Evolutionary conservation across 179 eudicot genomes (phyloP).

Genomic region (Beta corolliflora): DNA sequence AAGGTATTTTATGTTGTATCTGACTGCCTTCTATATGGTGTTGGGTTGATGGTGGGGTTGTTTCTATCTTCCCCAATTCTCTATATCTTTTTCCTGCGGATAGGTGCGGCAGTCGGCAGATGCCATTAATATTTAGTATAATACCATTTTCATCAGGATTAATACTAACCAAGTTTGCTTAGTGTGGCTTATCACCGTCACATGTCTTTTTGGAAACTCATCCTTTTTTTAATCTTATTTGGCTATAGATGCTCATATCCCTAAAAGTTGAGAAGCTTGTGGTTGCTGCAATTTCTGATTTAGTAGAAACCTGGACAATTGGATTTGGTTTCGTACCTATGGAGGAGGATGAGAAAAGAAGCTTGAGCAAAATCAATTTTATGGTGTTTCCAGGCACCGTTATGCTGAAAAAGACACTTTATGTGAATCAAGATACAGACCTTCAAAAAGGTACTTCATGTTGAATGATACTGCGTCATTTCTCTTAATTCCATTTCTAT

Average conservation of each 20-base stretch:
- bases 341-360: constrained; percentile 64
- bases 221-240: constrained; percentile 4
- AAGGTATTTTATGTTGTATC: too few species aligned
- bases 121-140: not conserved
- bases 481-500: not conserved
- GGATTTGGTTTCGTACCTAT: constrained; percentile 80
- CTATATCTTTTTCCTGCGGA: not conserved
- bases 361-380: constrained; percentile 62
- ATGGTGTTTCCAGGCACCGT: too few species aligned
- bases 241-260: constrained; percentile 69
- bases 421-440: too few species aligned
- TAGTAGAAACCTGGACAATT: constrained; percentile 85
- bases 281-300: constrained; percentile 72
- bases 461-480: constrained; percentile 36
- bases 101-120: not conserved
- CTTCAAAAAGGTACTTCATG: too few species aligned
- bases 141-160: not conserved
- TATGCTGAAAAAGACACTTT: too few species aligned
- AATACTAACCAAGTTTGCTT: not conserved
- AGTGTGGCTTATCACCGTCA: not conserved
- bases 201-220: constrained; percentile 6
- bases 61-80: not conserved
- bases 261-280: constrained; percentile 88
- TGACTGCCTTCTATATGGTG: too few species aligned
- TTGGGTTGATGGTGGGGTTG: not conserved